Evolutionary conservation across 202 grass and related monocot genomes (phyloP), one percentile per base, ranked within the genome.

Genomic region (Sporobolus alterniflorus): DNA sequence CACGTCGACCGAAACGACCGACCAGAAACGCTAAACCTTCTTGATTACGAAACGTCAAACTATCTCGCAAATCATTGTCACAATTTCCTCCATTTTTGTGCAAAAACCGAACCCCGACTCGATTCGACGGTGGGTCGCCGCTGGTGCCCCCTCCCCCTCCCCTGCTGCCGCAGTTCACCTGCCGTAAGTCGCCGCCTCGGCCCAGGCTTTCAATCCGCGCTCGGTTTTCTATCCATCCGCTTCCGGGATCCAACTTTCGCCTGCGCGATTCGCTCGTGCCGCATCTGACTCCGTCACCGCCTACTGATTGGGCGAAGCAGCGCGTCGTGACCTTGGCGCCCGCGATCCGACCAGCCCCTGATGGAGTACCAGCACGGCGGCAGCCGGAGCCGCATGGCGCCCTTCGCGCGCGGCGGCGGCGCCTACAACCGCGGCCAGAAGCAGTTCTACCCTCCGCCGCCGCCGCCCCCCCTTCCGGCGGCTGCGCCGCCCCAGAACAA

Each of bases 341-440:
- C 34, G 48, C 79, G 88, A 64, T 90, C 71, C 68, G 67, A 73
- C 32, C 49, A 73, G 1, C 11, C 68, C 1, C 80, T 62, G 84
- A 87, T 83, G 88, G 79, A 90, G 69, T 80, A 90, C 80, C 88
- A 90, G 43, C 79, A 83, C 21, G 74, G 73, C 61, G 74, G 74
- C 79, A 51, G 83, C 63, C 75, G 81, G 75, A 67, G 81, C 74
- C 78, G 84, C 80, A 69, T 83, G 88, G 44, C 84, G 69, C 79
- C 74, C 44, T 90, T 75, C 63, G 63, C 52, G 54, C 74, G 84
- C 62, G 89, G 84, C 79, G 92, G 82, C 85, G 87, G 77, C 48
- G 39, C 65, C 65, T 32, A 87, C 71, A 68, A 36, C 65, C 89
- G 78, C 54, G 39, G 83, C 12, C 56, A 63, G 39, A 79, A 89